Conservation (phyloP, 306 rosid species). For the Vigna unguiculata region DNA sequence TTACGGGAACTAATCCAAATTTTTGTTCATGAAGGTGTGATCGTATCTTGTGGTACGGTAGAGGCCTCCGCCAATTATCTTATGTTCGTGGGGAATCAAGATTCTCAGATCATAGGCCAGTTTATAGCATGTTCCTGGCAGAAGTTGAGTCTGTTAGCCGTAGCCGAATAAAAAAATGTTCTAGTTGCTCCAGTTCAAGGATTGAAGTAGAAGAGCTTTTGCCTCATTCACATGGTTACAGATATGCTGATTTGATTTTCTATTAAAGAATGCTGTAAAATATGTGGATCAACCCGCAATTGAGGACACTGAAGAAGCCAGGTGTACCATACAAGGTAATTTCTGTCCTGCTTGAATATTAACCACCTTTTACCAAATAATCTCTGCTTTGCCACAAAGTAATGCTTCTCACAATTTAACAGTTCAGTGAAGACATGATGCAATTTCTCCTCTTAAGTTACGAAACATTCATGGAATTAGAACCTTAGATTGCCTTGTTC, state of each 20-base stretch:
- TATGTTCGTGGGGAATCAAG: constrained; percentile 96
- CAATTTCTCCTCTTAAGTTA: constrained; percentile 16
- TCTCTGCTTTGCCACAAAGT: constrained; percentile 4
- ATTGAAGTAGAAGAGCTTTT: constrained; percentile 92
- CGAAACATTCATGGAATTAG: constrained; percentile 19
- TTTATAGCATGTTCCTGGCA: constrained; percentile 76
- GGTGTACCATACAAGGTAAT: constrained; percentile 52
- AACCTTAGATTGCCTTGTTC: constrained; percentile 6
- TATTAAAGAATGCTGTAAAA: constrained; percentile 54
- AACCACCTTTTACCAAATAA: neutral
- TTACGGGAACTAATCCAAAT: constrained; percentile 31
- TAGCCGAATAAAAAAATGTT: constrained; percentile 74
- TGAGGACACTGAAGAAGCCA: constrained; percentile 43
- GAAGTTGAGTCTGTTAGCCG: constrained; percentile 84
- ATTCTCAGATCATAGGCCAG: constrained; percentile 98
- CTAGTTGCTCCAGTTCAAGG: constrained; percentile 86
- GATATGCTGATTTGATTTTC: constrained; percentile 62
- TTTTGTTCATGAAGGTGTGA: constrained; percentile 82
- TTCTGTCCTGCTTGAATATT: constrained; percentile 19
- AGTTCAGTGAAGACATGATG: constrained; percentile 21
- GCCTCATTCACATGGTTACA: constrained; percentile 65
- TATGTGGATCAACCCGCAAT: constrained; percentile 38
- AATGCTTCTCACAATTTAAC: constrained; percentile 21
- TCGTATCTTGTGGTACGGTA: constrained; percentile 91
- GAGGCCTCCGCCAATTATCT: constrained; percentile 83